Evolutionary conservation across 306 rosid genomes (phyloP), one percentile per base, ranked within the genome.

Genomic region (Cucurbita maxima): DNA sequence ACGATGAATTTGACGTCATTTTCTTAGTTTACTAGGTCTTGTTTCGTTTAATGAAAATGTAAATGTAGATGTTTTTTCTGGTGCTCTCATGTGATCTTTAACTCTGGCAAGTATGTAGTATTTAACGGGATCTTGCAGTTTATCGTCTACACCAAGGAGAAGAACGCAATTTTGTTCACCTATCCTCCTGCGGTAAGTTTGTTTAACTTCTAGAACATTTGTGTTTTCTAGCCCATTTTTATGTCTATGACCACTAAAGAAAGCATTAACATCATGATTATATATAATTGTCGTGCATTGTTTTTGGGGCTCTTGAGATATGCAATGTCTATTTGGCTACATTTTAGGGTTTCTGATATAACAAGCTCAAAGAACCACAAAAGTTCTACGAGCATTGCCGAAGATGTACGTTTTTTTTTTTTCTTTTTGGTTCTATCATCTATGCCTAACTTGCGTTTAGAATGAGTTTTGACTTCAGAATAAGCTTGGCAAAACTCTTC

Each of bases 121-220:
- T 84, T 91, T 79, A 95, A 87, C 76, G 91, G 73, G 50, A 18
- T 95, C 51, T 82, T 91, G 92, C 99, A 91, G 93, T 85, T 95
- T 76, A 82, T 95, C 79, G 80, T 88, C 48, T 91, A 79, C 83
- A 82, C 86, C 3, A 94, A 91, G 90, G 96, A 95, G 96, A 95
- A 95, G 82, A 84, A 88, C 66, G 96, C 96, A 66, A 89, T 95
- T 73, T 85, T 95, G 80, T 91, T 89, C 54, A 95, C 97, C 18
- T 84, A 91, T 83, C 92, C 97, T 80, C 96, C 88, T 8, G 80
- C 74, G 58, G 99, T 95, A 77, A 77, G 91, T 69, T 53, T 18
- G 51, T 79, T 77, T 69, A 77, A 22, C 36, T n/a, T 75, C 50
- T 18, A 10, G 18, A 53, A 22, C 22, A 18, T 4, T 13, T 22